A percentile compares a stretch with the other conserved stretches of the same genome.
These are phyloP conservation scores for Physcomitrellopsis africana DNA, from an alignment of 225 moss, liverwort and hornwort species.

Conservation along the genomic window DNA sequence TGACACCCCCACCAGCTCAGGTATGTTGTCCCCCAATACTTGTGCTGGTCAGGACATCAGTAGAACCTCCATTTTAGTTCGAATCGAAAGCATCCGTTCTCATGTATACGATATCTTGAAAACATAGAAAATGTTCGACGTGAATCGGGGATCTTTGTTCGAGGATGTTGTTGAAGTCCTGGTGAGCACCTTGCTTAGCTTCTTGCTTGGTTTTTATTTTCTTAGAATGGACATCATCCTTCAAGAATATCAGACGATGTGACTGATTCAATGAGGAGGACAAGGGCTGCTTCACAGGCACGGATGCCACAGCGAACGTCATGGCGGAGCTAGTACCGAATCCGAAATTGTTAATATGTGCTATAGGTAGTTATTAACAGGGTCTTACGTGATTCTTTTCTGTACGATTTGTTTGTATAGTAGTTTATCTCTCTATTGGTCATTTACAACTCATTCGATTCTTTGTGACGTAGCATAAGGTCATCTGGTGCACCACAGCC, in stretches of 20 bases:
- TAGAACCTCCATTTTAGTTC: neutral
- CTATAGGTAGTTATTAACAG: constrained; percentile 41
- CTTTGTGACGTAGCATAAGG: constrained; percentile 51
- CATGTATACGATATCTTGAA: too few relatives aligned
- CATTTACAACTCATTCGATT: constrained; percentile 53
- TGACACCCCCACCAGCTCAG: constrained; percentile 63
- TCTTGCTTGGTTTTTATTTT: neutral
- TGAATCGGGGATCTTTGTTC: too few relatives aligned
- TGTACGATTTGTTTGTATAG: constrained; percentile 62
- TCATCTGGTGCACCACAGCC: constrained; percentile 37
- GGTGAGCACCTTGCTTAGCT: neutral
- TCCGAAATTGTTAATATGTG: constrained; percentile 35
- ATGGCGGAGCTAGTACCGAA: constrained; percentile 50
- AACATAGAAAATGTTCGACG: too few relatives aligned
- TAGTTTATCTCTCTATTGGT: constrained; percentile 36
- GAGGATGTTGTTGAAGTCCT: neutral
- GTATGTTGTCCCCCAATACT: constrained; percentile 36
- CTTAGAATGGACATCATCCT: constrained; percentile 53
- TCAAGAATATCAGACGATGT: constrained; percentile 49
- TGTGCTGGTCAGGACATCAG: neutral
- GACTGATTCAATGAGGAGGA: constrained; percentile 42
- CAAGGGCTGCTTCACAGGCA: constrained; percentile 42
- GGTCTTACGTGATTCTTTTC: constrained; percentile 42
- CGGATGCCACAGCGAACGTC: constrained; percentile 54
- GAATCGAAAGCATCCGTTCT: neutral